Conservation (phyloP, 148 eudicot genomes). For the Chenopodium album region DNA sequence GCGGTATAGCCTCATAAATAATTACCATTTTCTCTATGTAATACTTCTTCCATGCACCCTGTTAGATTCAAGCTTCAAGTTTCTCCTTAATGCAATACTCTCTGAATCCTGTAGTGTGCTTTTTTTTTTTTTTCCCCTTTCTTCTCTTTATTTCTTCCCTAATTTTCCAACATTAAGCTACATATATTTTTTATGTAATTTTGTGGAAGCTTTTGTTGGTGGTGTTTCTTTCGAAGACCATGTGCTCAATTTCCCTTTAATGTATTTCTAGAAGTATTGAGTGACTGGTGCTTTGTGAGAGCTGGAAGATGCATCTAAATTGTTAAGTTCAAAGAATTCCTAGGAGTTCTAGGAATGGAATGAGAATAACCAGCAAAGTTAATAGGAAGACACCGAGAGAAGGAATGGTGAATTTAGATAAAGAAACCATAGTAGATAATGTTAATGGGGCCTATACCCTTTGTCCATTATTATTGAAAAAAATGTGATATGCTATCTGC, state of each 20-base stretch:
- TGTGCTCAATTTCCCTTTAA: not conserved
- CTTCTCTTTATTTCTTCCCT: not conserved
- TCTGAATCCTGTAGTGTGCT: not conserved
- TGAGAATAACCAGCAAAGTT: too few species aligned
- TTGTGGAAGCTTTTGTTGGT: not conserved
- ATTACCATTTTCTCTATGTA: too few species aligned
- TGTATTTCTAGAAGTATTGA: too few species aligned
- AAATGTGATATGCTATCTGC: too few species aligned
- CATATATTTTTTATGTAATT: not conserved
- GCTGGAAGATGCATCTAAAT: not conserved
- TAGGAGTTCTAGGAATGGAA: not conserved
- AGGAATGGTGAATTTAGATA: too few species aligned
- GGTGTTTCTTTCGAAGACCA: not conserved
- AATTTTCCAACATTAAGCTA: not conserved
- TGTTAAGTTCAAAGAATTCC: not conserved
- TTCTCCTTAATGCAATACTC: not conserved
- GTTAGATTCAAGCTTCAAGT: conserved; percentile 10
- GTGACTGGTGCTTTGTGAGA: not conserved
- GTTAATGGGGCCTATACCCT: too few species aligned
- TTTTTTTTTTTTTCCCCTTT: not conserved
- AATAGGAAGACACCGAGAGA: too few species aligned
- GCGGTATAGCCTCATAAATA: not conserved
- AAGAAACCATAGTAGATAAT: too few species aligned
- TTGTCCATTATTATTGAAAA: too few species aligned
- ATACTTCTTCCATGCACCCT: not conserved